Conservation (phyloP, 108 stramenopile genomes). For the Cylindrotheca closterium region DNA sequence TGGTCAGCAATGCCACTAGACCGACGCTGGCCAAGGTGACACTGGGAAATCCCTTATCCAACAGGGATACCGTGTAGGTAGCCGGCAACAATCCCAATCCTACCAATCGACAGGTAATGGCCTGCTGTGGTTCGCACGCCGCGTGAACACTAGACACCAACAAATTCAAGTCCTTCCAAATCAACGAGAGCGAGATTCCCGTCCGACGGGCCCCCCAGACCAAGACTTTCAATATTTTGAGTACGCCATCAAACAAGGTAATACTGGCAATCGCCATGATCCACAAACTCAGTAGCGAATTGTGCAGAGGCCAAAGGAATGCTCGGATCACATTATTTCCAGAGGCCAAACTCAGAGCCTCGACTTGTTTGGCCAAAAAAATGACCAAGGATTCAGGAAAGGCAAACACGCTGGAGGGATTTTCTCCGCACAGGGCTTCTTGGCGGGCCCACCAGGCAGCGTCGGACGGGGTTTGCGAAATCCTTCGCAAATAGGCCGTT, state of each 20-base stretch:
- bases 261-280: conserved; percentile 63
- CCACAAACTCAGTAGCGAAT: conserved; percentile 68
- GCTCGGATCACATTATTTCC: conserved; percentile 48
- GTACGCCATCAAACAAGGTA: conserved; percentile 45
- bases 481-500: conserved; percentile 65
- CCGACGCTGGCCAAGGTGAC: conserved; percentile 34
- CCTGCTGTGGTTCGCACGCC: conserved; percentile 72
- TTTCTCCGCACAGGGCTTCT: conserved; percentile 66
- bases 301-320: conserved; percentile 86
- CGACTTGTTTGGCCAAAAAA: conserved; percentile 50
- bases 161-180: conserved; percentile 57
- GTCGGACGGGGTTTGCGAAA: conserved; percentile 46
- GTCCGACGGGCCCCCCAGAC: conserved; percentile 77
- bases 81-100: conserved; percentile 70
- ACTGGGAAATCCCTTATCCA: conserved; percentile 19
- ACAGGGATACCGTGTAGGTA: conserved; percentile 16
- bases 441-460: conserved; percentile 85
- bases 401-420: conserved; percentile 43
- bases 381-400: conserved; percentile 64
- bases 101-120: conserved; percentile 59
- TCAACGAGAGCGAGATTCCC: conserved; percentile 41
- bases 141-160: conserved; percentile 34
- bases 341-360: conserved; percentile 46
- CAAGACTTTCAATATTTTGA: conserved; percentile 49
- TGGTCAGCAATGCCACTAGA: conserved; percentile 12